Percentiles rank a stretch among this genome's conserved stretches.
phyloP scores from a whole-genome alignment of 2,329 filamentous ascomycete species.

The Cyphellophora attinorum region DNA sequence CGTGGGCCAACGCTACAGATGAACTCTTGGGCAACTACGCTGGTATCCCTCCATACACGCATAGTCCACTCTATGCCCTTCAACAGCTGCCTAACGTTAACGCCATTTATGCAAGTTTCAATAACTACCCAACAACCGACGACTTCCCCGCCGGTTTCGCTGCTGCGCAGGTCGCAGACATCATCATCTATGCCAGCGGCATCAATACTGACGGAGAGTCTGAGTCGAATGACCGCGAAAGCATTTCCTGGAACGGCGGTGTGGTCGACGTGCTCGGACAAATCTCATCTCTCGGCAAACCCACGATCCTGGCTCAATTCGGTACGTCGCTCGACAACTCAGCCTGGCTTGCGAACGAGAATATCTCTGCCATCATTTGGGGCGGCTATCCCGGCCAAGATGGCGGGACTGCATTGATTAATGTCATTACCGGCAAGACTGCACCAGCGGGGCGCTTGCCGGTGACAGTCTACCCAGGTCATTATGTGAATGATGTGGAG shows the following conservation, averaged over 20 bases:
- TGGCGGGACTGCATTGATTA: constrained; percentile 31
- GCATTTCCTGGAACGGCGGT: constrained; percentile 33
- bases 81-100: constrained; percentile 33
- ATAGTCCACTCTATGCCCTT: constrained; percentile 44
- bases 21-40: constrained; percentile 53
- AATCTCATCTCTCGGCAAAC: constrained; percentile 27
- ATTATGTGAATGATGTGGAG: constrained; percentile 32
- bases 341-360: constrained; percentile 26
- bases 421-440: constrained; percentile 32
- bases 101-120: constrained; percentile 34
- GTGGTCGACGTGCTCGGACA: constrained; percentile 31
- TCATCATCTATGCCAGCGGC: constrained; percentile 31
- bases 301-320: constrained; percentile 32
- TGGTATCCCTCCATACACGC: constrained; percentile 47
- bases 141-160: constrained; percentile 25
- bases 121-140: constrained; percentile 21
- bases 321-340: constrained; percentile 36
- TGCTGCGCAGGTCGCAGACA: constrained; percentile 26
- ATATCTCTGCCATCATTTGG: constrained; percentile 34
- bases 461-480: constrained; percentile 28
- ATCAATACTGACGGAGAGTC: constrained; percentile 33
- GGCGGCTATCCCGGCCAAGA: constrained; percentile 36
- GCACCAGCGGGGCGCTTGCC: constrained; percentile 32
- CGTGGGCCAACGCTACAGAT: constrained; percentile 48
- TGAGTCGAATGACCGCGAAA: constrained; percentile 30